Evolutionary conservation across 208 protist genomes (phyloP), one percentile per base, ranked within the genome.

Genomic region (Crithidia fasciculata): DNA sequence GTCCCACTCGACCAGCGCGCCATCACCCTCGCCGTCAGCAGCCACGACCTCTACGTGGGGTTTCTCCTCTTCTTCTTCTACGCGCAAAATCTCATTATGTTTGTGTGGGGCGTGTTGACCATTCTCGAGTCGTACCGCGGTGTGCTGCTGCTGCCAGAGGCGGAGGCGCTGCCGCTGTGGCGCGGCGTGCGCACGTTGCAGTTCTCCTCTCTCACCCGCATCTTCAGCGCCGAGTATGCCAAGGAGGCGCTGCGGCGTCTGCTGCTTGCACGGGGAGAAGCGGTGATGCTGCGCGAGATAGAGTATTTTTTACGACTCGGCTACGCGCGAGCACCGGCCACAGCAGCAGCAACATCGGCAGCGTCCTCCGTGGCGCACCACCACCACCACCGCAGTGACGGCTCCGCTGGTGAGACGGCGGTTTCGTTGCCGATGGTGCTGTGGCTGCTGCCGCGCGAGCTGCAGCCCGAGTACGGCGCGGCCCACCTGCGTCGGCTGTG

Each of bases 381-480:
- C 28, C 28, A 28, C 28, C 19, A 54, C n/a, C 44, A 10, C 9
- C 43, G 12, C 36, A 37, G 6, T 37, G n/a, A 45, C 59, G 43
- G 62, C 39, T 50, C 49, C 18, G 28, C 16, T 37, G 55, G 53
- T 44, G 66, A 75, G 44, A 64, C 72, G 19, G 58, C 56, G 10
- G 63, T 57, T 40, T 67, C 61, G 41, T 62, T 69, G 58, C 69
- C 61, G 60, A 74, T 74, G 66, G 53, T 86, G 54, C 74, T 86
- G 54, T 86, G 82, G 82, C 69, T 80, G 58, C 58, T 87, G 36
- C 82, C 82, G 43, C 77, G 76, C 12, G 71, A 65, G 62, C 76
- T 86, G 63, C 82, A 83, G 69, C 74, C 64, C 9, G 82, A 86
- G 72, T 76, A 80, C 49, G 82, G 82, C 19, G 64, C 74, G 28